Evolutionary conservation across 1,139 yeast species (phyloP).

Genomic region (Sugiyamaella sp.): DNA sequence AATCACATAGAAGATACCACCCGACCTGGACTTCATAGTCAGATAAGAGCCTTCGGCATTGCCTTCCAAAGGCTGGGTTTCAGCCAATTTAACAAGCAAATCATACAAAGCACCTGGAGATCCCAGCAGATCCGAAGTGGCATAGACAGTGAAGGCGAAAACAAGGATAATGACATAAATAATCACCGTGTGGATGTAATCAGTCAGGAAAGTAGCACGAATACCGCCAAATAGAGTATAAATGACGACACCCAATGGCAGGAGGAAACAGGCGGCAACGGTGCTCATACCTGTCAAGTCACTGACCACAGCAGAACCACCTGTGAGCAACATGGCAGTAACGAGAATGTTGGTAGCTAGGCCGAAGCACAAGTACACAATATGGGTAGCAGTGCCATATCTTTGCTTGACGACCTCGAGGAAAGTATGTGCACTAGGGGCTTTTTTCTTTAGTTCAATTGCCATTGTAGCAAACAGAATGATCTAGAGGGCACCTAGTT

Average conservation of each 20-base stretch:
- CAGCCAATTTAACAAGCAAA: constrained; percentile 56
- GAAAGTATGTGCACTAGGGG: constrained; percentile 63
- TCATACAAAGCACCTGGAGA: constrained; percentile 85
- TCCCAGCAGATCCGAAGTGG: constrained; percentile 66
- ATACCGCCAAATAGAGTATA: constrained; percentile 89
- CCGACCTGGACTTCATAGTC: constrained; percentile 66
- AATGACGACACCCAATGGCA: constrained; percentile 80
- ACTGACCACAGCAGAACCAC: constrained; percentile 79
- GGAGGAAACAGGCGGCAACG: constrained; percentile 76
- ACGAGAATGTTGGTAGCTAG: constrained; percentile 84
- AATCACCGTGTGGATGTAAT: constrained; percentile 70
- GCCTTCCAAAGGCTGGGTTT: constrained; percentile 51
- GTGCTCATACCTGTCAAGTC: constrained; percentile 75
- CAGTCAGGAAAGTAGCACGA: constrained; percentile 87
- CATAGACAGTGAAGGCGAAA: constrained; percentile 42
- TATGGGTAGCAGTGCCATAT: constrained; percentile 71
- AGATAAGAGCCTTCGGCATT: constrained; percentile 74
- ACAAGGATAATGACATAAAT: constrained; percentile 46
- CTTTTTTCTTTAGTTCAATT: constrained; percentile 56
- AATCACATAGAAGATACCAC: constrained; percentile 83
- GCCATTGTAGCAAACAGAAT: constrained; percentile 73
- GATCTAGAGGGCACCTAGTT: constrained; percentile 38
- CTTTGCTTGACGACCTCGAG: constrained; percentile 68
- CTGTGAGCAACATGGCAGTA: constrained; percentile 76
- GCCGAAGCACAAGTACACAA: constrained; percentile 73